These are phyloP conservation scores for Neckera pumila DNA, from an alignment of 225 moss, liverwort and hornwort species.

Conservation along the genomic window DNA sequence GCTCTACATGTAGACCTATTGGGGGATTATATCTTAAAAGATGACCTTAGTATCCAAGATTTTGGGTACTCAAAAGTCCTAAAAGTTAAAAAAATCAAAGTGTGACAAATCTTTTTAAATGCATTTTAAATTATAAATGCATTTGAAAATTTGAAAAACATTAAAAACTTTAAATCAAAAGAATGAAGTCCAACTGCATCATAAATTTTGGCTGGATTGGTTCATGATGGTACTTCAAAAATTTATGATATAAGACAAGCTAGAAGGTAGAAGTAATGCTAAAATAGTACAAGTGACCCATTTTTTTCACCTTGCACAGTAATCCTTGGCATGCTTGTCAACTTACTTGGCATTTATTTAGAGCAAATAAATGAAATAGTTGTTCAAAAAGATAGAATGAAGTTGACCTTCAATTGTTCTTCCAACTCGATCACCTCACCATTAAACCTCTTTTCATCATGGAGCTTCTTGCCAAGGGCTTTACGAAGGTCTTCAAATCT, in stretches of 20 bases:
- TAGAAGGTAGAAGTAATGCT: no score
- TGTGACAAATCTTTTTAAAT: fast-evolving
- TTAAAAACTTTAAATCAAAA: background rate
- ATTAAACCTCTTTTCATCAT: conserved; percentile 28
- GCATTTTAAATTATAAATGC: background rate
- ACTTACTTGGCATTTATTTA: background rate
- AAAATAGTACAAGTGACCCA: background rate
- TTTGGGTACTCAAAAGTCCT: background rate
- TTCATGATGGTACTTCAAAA: background rate
- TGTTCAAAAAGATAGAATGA: background rate
- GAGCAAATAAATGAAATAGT: background rate
- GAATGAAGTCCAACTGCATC: background rate
- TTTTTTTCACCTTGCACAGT: background rate
- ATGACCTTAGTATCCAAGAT: no score
- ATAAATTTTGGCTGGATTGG: background rate
- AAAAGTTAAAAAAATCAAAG: background rate
- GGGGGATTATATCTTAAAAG: fast-evolving
- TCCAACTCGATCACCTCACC: conserved; percentile 46
- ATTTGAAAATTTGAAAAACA: background rate
- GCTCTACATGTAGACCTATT: fast-evolving
- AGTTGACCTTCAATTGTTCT: conserved; percentile 47
- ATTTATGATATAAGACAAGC: background rate
- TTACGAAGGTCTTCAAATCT: conserved; percentile 62
- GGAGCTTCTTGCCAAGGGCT: conserved; percentile 29
- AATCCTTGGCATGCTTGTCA: no score